Conservation (phyloP, 768 basidiomycete genomes). For the Mycena pura region DNA sequence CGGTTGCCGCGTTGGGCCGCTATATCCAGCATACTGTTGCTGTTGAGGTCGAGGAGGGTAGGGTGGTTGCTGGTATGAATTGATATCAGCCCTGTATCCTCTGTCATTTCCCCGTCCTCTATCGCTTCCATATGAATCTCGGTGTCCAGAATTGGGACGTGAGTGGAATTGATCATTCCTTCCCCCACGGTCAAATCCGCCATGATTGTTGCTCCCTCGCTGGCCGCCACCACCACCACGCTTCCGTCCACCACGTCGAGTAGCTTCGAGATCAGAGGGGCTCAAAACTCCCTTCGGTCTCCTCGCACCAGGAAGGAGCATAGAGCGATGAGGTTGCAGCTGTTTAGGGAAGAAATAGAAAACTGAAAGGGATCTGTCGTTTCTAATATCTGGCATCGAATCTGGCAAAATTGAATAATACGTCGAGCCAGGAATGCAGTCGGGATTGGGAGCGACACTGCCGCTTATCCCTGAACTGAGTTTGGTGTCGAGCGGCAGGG, state of each 20-base stretch:
- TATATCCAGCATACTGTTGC: constrained; percentile 41
- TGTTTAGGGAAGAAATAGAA: constrained; percentile 92
- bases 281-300: constrained; percentile 66
- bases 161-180: constrained; percentile 57
- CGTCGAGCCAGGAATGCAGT: constrained; percentile 91
- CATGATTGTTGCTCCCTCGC: constrained; percentile 42
- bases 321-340: constrained; percentile 81
- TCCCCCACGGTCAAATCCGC: constrained; percentile 39
- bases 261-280: constrained; percentile 72
- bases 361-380: constrained; percentile 88
- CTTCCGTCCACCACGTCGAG: constrained; percentile 59
- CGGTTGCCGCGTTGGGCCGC: constrained; percentile 22
- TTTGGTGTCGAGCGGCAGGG: constrained; percentile 70
- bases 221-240: constrained; percentile 53
- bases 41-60: constrained; percentile 37
- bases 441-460: constrained; percentile 79
- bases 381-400: constrained; percentile 75
- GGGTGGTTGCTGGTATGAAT: constrained; percentile 40
- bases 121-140: constrained; percentile 35
- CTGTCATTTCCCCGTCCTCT: constrained; percentile 34
- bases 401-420: constrained; percentile 78
- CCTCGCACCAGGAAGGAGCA: constrained; percentile 76
- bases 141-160: constrained; percentile 46
- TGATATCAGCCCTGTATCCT: constrained; percentile 40
- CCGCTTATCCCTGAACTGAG: constrained; percentile 84